Evolutionary conservation across 805 yeast genomes (phyloP).

Genomic region (Nakazawaea holstii): DNA sequence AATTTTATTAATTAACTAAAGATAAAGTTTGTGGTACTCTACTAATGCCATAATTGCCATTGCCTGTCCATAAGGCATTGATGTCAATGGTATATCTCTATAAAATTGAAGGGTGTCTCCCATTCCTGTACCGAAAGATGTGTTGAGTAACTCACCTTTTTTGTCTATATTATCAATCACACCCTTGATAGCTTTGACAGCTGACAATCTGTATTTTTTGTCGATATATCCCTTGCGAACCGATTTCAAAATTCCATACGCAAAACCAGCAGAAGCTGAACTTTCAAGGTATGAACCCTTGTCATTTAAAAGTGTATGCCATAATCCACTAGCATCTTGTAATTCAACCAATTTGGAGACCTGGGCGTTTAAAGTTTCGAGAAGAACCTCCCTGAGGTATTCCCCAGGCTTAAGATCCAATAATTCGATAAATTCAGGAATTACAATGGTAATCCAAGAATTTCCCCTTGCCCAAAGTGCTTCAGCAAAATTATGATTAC

Average conservation of each 20-base stretch:
- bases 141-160: constrained; percentile 27
- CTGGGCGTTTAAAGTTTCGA: constrained; percentile 26
- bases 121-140: constrained; percentile 33
- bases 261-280: constrained; percentile 32
- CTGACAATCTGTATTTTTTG: constrained; percentile 20
- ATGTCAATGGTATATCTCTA: constrained; percentile 28
- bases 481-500: constrained; percentile 21
- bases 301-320: constrained; percentile 30
- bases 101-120: constrained; percentile 27
- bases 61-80: constrained; percentile 32
- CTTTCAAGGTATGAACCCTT: constrained; percentile 25
- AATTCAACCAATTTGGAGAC: constrained; percentile 21
- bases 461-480: constrained; percentile 34
- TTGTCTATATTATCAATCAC: constrained; percentile 23
- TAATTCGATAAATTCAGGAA: constrained; percentile 30
- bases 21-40: constrained; percentile 21
- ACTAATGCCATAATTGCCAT: constrained; percentile 33
- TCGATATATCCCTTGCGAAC: constrained; percentile 23
- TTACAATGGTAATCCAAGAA: constrained; percentile 31
- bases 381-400: constrained; percentile 22
- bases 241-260: constrained; percentile 29
- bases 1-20: no score
- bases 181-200: constrained; percentile 28
- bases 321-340: constrained; percentile 26
- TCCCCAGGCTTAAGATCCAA: constrained; percentile 24